Evolutionary conservation across 148 eudicot species (phyloP).

Genomic region (Rhododendron williamsianum): DNA sequence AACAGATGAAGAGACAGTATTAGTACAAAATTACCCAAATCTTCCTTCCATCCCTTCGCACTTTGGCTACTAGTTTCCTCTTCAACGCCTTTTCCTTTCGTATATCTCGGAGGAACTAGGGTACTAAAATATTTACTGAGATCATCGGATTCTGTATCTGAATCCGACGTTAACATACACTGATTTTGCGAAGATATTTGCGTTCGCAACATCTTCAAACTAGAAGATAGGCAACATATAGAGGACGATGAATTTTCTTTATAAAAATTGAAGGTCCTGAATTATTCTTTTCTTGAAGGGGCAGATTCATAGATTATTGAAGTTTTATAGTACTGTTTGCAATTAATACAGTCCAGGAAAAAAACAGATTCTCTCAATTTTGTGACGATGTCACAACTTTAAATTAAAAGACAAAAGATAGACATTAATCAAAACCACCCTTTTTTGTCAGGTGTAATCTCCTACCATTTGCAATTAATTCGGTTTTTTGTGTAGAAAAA

Average conservation of each 20-base stretch:
- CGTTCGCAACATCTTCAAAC: background rate
- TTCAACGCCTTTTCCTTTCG: background rate
- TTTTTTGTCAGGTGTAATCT: background rate
- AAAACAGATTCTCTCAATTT: background rate
- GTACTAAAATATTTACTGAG: background rate
- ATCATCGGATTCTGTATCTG: conserved; percentile 2
- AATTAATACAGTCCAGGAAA: background rate
- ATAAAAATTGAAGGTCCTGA: background rate
- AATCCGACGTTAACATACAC: background rate
- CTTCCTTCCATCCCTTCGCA: background rate
- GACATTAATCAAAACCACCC: background rate
- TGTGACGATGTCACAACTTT: background rate
- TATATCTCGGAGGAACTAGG: background rate
- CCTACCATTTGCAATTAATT: background rate
- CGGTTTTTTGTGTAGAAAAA: background rate
- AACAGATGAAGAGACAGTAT: background rate
- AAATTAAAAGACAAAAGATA: background rate
- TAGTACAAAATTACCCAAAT: background rate
- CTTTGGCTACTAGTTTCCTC: background rate
- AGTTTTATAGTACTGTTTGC: background rate
- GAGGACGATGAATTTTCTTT: background rate
- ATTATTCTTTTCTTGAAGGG: background rate
- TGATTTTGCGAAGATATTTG: background rate
- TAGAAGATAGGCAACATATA: background rate
- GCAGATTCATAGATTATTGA: background rate